A percentile compares a stretch with the other conserved stretches of the same genome.
phyloP scores from a whole-genome alignment of 1,284 basidiomycete species.

The Cryptococcus maquisensis region DNA sequence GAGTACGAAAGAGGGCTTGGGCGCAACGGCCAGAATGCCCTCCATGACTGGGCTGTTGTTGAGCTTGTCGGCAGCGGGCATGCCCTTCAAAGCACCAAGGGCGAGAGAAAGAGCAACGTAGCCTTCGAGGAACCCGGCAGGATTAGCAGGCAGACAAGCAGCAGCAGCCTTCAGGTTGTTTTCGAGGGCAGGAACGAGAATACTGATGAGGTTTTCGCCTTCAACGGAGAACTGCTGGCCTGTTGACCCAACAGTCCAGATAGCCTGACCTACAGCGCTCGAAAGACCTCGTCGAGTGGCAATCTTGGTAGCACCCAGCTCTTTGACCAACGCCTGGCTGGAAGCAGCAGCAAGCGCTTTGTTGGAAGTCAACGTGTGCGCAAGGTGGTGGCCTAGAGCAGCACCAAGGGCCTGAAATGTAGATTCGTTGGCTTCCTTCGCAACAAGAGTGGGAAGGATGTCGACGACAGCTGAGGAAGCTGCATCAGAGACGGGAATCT shows the following conservation, averaged over 20 bases:
- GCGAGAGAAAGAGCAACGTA: constrained; percentile 70
- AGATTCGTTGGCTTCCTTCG: constrained; percentile 70
- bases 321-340: constrained; percentile 58
- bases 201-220: constrained; percentile 53
- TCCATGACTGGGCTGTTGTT: constrained; percentile 39
- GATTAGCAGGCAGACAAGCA: constrained; percentile 56
- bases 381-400: constrained; percentile 61
- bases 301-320: constrained; percentile 62
- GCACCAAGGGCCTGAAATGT: constrained; percentile 58
- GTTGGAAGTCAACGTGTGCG: constrained; percentile 53
- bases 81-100: constrained; percentile 56
- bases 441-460: constrained; percentile 58
- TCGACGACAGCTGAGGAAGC: constrained; percentile 59
- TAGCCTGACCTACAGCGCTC: constrained; percentile 54
- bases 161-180: constrained; percentile 57
- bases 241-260: constrained; percentile 50
- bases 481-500: constrained; percentile 54
- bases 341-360: constrained; percentile 52
- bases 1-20: constrained; percentile 77
- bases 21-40: constrained; percentile 44
- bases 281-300: constrained; percentile 56
- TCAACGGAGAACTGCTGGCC: constrained; percentile 47
- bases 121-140: constrained; percentile 71
- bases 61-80: constrained; percentile 25
- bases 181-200: constrained; percentile 62